These are phyloP conservation scores for Sutorius eximius DNA, from an alignment of 1,284 basidiomycete species.

Conservation along the genomic window DNA sequence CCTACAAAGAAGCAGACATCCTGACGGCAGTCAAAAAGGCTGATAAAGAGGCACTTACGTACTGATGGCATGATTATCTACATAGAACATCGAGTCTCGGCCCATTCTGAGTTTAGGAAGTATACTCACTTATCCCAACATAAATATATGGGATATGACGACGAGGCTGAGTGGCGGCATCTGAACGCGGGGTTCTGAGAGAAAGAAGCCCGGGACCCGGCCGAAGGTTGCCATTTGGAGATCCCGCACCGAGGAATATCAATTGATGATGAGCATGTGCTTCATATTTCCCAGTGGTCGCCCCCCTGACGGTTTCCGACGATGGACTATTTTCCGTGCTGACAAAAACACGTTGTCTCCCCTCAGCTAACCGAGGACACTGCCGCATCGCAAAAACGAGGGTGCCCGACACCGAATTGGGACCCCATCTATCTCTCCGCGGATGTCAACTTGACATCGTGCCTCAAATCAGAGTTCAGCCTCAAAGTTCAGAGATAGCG, in stretches of 20 bases:
- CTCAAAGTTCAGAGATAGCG: background rate
- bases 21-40: background rate
- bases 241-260: background rate
- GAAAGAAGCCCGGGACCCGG: background rate
- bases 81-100: background rate
- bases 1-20: background rate
- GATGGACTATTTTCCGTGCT: background rate
- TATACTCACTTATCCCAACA: background rate
- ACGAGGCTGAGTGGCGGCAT: background rate
- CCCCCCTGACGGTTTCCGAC: background rate
- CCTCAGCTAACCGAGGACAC: background rate
- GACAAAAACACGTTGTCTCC: background rate
- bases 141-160: background rate
- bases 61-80: conserved; percentile 48
- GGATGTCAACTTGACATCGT: background rate
- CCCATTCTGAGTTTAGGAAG: no score
- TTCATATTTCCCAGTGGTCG: background rate
- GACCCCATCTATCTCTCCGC: no score
- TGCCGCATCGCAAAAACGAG: background rate
- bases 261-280: background rate
- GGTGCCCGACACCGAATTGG: background rate
- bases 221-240: background rate
- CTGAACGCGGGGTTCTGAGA: background rate
- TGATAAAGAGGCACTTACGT: background rate
- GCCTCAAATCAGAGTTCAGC: background rate